Conservation (phyloP, 208 protist species). For the Plasmodiophora brassicae region DNA sequence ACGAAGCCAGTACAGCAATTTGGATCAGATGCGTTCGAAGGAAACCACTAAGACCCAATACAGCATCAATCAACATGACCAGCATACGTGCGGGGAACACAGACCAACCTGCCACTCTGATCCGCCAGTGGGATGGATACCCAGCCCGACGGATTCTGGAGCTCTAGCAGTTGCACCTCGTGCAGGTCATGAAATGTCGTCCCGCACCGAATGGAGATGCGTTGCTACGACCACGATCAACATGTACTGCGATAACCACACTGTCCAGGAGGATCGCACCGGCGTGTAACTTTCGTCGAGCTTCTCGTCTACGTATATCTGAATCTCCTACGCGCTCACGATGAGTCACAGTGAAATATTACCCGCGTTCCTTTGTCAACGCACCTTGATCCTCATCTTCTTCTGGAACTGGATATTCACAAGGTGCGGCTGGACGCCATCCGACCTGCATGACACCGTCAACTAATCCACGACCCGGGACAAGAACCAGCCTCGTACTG, state of each 20-base stretch:
- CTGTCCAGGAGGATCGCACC: background rate
- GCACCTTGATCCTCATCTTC: constrained; percentile 54
- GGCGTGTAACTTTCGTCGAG: constrained; percentile 73
- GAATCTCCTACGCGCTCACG: constrained; percentile 50
- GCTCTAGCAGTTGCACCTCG: constrained; percentile 57
- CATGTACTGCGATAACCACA: background rate
- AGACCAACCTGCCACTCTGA: background rate
- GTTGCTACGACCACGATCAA: background rate
- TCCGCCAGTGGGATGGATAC: constrained; percentile 48
- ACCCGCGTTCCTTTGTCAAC: background rate
- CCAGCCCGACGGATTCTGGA: constrained; percentile 66
- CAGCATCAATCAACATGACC: background rate
- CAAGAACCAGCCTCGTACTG: constrained; percentile 50
- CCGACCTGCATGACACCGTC: constrained; percentile 39
- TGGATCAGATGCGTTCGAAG: constrained; percentile 57
- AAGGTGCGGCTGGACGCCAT: constrained; percentile 66
- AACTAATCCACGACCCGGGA: background rate
- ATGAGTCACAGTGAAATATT: background rate
- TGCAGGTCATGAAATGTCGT: constrained; percentile 42
- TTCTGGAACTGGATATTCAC: constrained; percentile 71
- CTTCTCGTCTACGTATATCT: constrained; percentile 59
- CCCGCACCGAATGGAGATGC: constrained; percentile 26
- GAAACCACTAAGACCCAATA: background rate
- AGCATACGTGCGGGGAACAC: background rate
- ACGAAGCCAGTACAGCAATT: constrained; percentile 62